Base-by-base conservation (phyloP, 306 rosid species). In the Medicago lupulina region DNA sequence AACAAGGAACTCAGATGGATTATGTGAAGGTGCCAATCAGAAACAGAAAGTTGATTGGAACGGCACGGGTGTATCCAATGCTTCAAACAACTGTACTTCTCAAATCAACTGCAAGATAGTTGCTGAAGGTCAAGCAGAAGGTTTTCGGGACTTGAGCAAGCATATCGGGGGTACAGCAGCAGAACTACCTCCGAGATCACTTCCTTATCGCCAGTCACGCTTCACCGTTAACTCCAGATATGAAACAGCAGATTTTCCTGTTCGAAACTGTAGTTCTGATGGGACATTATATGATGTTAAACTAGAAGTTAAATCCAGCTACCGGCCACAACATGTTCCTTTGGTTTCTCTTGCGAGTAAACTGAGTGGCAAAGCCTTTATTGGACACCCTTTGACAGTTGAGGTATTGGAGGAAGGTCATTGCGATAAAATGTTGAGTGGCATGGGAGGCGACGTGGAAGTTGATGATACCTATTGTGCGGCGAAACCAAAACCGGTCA, bases 341-440 rank as follows among this genome's bases (percentile, higher is more conserved):
- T 43, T 95, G 85, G 99, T 95, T 84, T 95, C 97, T 15, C 91
- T 92, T 44, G 92, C 83, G 92, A 95, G 99, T 77, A 90, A 95
- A 82, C 63, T 90, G 87, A 89, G 83, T 49, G 90, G 97, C 58
- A 90, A 92, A 83, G 96, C 99, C 77, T 85, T 95, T 64, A 87
- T 95, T 16, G 99, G 99, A 62, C 97, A 95, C 86, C 99, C 97
- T 71, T 74, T 95, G 64, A 79, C 91, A 3, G 84, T 90, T 62
- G 97, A 92, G 86, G 87, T 68, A 34, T 81, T 92, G 84, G 85
- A 80, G 36, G 92, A 92, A 3, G 89, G 97, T 58, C 74, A 75
- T 49, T 88, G 86, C 70, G 89, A 88, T 59, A 75, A 49, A 36
- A n/a, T 83, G 78, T 77, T 83, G 80, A 76, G 78, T 55, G 77